Evolutionary conservation across 2,329 filamentous ascomycete species (phyloP).

Genomic region (Verticillium nubilum): DNA sequence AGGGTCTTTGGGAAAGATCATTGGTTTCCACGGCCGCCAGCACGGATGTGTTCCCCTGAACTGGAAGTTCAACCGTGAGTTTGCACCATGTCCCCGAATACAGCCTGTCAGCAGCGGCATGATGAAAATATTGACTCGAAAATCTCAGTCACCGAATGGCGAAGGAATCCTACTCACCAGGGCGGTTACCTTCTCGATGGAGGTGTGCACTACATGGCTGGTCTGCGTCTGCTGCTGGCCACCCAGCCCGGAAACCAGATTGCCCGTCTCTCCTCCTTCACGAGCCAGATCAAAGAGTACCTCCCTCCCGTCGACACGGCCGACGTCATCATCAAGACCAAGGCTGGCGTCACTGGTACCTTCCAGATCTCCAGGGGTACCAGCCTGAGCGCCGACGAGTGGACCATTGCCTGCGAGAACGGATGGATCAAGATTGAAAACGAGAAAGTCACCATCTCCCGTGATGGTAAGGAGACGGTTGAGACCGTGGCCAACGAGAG

Average conservation of each 20-base stretch:
- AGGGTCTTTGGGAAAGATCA: slow-evolving; percentile 39
- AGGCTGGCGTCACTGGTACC: slow-evolving; percentile 49
- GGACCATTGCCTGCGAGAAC: slow-evolving; percentile 50
- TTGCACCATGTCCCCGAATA: no score
- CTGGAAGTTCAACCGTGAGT: background rate
- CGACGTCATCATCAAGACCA: slow-evolving; percentile 49
- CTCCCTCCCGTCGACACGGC: slow-evolving; percentile 64
- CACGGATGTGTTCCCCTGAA: background rate
- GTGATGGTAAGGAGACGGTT: slow-evolving; percentile 30
- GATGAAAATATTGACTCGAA: background rate
- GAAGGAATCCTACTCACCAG: slow-evolving; percentile 64
- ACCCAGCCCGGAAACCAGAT: slow-evolving; percentile 17
- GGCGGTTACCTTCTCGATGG: slow-evolving; percentile 74
- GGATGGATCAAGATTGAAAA: slow-evolving; percentile 24
- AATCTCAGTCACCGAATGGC: slow-evolving; percentile 33
- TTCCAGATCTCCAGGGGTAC: slow-evolving; percentile 54
- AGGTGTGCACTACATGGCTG: slow-evolving; percentile 68
- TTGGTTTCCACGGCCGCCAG: slow-evolving; percentile 22
- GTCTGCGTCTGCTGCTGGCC: slow-evolving; percentile 51
- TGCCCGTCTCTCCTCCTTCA: slow-evolving; percentile 45
- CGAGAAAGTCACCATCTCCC: slow-evolving; percentile 38
- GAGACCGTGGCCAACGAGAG: background rate
- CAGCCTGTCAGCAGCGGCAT: background rate
- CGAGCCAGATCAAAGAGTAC: slow-evolving; percentile 36
- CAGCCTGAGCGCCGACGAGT: slow-evolving; percentile 46